Conservation (phyloP, 2,329 filamentous ascomycete species). For the Torrubiella hemipterigena region DNA sequence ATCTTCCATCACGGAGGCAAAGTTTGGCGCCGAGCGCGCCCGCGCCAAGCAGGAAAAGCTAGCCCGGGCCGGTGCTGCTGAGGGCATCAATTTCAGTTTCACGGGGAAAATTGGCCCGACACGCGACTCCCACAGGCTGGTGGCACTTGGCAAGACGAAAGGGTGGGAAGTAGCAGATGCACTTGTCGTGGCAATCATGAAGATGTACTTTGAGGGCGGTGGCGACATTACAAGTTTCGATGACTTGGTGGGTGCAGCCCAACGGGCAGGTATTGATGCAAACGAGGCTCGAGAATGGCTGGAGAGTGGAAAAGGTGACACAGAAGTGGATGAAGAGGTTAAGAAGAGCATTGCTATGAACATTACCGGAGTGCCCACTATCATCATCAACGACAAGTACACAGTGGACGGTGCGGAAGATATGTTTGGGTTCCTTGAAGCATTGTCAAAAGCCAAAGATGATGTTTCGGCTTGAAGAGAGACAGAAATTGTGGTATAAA, state of each 20-base stretch:
- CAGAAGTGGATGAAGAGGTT: conserved; percentile 45
- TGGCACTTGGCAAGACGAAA: conserved; percentile 52
- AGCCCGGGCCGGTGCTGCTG: conserved; percentile 41
- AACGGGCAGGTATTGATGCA: conserved; percentile 39
- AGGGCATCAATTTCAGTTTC: conserved; percentile 61
- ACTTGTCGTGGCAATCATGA: conserved; percentile 52
- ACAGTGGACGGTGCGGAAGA: conserved; percentile 64
- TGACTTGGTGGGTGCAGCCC: conserved; percentile 38
- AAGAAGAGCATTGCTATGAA: conserved; percentile 34
- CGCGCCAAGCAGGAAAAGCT: conserved; percentile 46
- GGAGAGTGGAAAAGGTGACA: conserved; percentile 38
- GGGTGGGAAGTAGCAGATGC: conserved; percentile 37
- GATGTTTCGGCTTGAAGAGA: too few species aligned
- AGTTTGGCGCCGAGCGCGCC: conserved; percentile 55
- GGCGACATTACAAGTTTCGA: conserved; percentile 49
- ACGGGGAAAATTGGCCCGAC: conserved; percentile 34
- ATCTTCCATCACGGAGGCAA: conserved; percentile 39
- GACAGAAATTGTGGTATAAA: too few species aligned
- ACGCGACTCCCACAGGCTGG: conserved; percentile 55
- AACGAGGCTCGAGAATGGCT: conserved; percentile 43
- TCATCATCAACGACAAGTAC: conserved; percentile 57
- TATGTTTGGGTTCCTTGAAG: conserved; percentile 49
- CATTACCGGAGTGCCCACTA: conserved; percentile 61
- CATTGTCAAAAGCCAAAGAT: conserved; percentile 43
- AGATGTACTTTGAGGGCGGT: conserved; percentile 52